Evolutionary conservation across 2,329 filamentous ascomycete genomes (phyloP), one percentile per base, ranked within the genome.

Genomic region (Verticillium klebahnii): DNA sequence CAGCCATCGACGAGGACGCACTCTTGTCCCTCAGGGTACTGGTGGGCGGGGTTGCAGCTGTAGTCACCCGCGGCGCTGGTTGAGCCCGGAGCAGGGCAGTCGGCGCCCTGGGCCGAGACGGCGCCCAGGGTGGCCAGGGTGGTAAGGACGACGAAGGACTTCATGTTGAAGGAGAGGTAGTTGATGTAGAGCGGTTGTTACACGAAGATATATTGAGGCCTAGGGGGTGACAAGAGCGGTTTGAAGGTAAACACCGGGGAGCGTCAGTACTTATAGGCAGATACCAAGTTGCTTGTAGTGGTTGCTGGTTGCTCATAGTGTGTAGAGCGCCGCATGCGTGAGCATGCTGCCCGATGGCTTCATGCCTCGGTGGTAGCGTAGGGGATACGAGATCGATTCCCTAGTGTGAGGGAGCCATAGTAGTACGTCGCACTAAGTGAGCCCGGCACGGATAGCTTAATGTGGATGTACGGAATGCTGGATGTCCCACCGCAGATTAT

Each of bases 41-140:
- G 39, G 39, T 67, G 66, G 1, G 64, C 65, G 14, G 66, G 67
- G 63, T 66, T 66, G 63, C 67, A 68, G 23, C 60, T 60, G 62
- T 66, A 65, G 45, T 64, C 59, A 56, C 67, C 67, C 56, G 59
- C 40, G 45, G 37, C 39, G 57, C 63, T 64, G 23, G 61, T 64
- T 2, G 54, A 14, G 32, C 65, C 65, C 6, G 58, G 29, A 12
- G 54, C 63, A 36, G 57, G 61, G 55, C 60, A 65, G 60, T 34
- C 32, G 19, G 17, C 14, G 17, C 19, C 11, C 56, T 34, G 56
- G 5, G 56, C 56, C 34, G 56, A 40, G 34, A 23, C 32, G 34
- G 56, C 37, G 32, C 34, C 19, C 19, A 23, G 36, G 32, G n/a
- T 23, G 56, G 56, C 54, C 25, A 56, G 15, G 17, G 54, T 19